These are phyloP conservation scores for Jacaranda mimosifolia DNA, from an alignment of 257 asterid species.

Conservation along the genomic window DNA sequence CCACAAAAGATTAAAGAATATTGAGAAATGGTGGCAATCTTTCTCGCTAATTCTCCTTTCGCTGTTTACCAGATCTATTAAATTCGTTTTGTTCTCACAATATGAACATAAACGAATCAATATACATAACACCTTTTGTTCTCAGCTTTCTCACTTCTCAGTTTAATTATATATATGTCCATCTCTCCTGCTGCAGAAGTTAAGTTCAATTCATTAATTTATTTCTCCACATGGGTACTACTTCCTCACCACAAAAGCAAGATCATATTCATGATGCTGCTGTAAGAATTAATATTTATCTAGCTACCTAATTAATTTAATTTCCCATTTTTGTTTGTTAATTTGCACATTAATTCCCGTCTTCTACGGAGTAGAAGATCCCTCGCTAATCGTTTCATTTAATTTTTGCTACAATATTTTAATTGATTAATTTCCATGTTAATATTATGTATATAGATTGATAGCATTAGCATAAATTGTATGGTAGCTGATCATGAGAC, in stretches of 20 bases:
- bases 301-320: too few relatives aligned
- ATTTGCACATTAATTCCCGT: too few relatives aligned
- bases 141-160: neutral
- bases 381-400: too few relatives aligned
- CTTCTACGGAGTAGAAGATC: too few relatives aligned
- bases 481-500: neutral
- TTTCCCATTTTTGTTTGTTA: too few relatives aligned
- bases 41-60: constrained; percentile 6
- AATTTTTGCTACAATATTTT: neutral
- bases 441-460: neutral
- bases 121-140: constrained; percentile 2
- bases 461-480: constrained; percentile 28
- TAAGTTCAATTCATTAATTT: neutral
- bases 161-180: constrained; percentile 15
- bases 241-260: too few relatives aligned
- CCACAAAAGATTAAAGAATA: constrained; percentile 22
- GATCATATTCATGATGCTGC: too few relatives aligned
- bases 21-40: neutral
- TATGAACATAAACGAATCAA: neutral
- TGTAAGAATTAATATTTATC: too few relatives aligned
- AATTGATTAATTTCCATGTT: too few relatives aligned
- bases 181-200: too few relatives aligned
- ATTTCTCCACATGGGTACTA: constrained; percentile 15
- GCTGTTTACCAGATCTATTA: constrained; percentile 31
- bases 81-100: neutral